Evolutionary conservation across 2,329 filamentous ascomycete genomes (phyloP), one percentile per base, ranked within the genome.

Genomic region (Fusarium haematococcum): DNA sequence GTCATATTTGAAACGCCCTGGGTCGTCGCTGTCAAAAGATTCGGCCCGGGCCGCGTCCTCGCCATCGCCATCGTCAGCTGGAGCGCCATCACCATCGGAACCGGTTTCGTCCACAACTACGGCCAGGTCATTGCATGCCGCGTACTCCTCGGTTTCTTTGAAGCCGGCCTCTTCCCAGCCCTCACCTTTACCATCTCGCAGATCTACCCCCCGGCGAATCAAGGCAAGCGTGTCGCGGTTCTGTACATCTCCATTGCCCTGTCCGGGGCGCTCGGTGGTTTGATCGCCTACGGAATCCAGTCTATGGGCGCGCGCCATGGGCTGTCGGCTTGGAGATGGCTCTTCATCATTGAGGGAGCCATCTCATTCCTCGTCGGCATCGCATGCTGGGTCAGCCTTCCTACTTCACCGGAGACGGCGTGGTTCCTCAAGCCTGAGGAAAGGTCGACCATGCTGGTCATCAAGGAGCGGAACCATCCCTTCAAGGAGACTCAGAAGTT

Each of bases 301-400:
- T 81, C 82, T 0, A 83, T 88, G 68, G 86, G 88, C 14, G 84
- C 83, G 1, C 79, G 78, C 2, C 82, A 81, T 32, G 86, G 87
- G 0, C 79, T 89, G 2, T 80, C 81, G 2, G 86, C 87, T 1
- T 89, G 87, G 87, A 74, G 86, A 62, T 89, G 87, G 87, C 78
- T 88, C 0, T 89, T 88, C 66, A 86, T 87, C 37, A 80, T 85
- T 0, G 86, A 88, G 65, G 84, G 85, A 3, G 68, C 80, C 1
- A 75, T 83, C 3, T 83, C 84, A 3, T 62, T 84, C 0, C 67
- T 76, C 5, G 65, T 83, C 11, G 78, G 80, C 2, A 71, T 77
- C 25, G 62, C 70, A 5, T 78, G 78, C 33, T 83, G 84, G 79
- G 81, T 83, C 66, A 83, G 86, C 72, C 83, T 89, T 5, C 84